Base-by-base conservation (phyloP, 2,329 filamentous ascomycete species). In the Fusarium fujikuroi region DNA sequence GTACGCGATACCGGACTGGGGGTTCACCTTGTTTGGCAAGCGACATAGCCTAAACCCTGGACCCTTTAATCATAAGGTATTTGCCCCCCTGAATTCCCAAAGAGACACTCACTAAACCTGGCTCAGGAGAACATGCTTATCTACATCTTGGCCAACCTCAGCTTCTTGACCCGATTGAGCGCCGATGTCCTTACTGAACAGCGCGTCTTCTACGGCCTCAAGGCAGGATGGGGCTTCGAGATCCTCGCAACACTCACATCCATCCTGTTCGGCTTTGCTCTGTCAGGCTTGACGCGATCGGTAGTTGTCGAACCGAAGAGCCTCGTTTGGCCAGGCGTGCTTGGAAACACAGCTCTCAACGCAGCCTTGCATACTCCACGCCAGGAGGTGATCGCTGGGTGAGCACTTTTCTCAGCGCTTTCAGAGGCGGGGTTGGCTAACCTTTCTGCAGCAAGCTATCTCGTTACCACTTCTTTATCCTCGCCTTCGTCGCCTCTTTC, bases 101-200 rank as follows among this genome's bases (percentile, higher is more conserved):
- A 3, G 7, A 34, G 3, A 10, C 18, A 5, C 4, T 36, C 10
- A 7, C n/a, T 25, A 4, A 54, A 2, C 3, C 0, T 14, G 6
- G 9, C 4, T 16, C 23, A 77, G 79, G 87, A 89, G 77, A 87
- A 89, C 73, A 86, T 87, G 77, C 80, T 89, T 21, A 86, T 89
- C 58, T 85, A 85, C 62, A 86, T 88, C 65, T 84, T 88, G 81
- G 87, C 90, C 53, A 90, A 91, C 77, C 84, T 86, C 3, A 86
- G 84, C 19, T 85, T 85, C 59, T 80, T 84, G 23, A 81, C 79
- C 5, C 75, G 80, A n/a, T 72, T 81, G 14, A 81, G 80, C 32
- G 80, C 80, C 9, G 80, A 81, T 32, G 80, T 80, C 15, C 72
- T 81, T 36, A 81, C 79, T 2, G 80, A 81, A 50, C 80, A 81